Base-by-base conservation (phyloP, 2,329 filamentous ascomycete genomes). In the Fusarium sp. region DNA sequence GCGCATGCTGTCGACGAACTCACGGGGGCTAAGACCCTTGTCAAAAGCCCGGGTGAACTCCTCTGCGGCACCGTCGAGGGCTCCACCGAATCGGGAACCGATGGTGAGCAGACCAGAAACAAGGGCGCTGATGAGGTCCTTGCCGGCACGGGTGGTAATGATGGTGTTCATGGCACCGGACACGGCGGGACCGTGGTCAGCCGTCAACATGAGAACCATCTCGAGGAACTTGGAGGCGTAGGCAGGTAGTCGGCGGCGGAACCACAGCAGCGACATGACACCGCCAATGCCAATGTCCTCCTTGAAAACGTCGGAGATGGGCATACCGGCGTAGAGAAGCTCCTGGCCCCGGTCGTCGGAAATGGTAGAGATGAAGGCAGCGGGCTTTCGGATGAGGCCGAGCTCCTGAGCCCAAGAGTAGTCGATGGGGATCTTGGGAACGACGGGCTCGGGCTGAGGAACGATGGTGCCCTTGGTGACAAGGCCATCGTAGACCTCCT, bases 131-230 rank as follows among this genome's bases (percentile, higher is more conserved):
- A 99, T 98, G 75, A 99, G 87, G 82, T 99, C 96, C 89, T 99
- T 99, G 83, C 96, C 96, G 71, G 96, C 96, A 93, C 96, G 94
- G 65, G 96, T 99, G 70, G 96, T 99, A 82, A 99, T 98, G 83
- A 99, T 99, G 82, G 96, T 99, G 92, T 99, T 99, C 96, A 99
- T 99, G 83, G 96, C 96, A 89, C 96, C 96, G 77, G 96, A 99
- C 77, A 99, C 96, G 77, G 96, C 96, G 58, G 96, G 96, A 85
- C 96, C 96, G 91, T 99, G 96, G 81, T 99, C 96, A 77, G 96
- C 96, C 80, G 96, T 99, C 80, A 99, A 91, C 96, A 99, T 99
- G 83, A 99, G 95, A 74, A 99, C 96, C 96, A 99, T 99, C 89
- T 99, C 96, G 76, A 99, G 87, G 89, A 99, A 99, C 87, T 97